A percentile compares a stretch with the other conserved stretches of the same genome.
Conservation (phyloP, 176 grass and related monocot genomes). For the Carex kokanica region DNA sequence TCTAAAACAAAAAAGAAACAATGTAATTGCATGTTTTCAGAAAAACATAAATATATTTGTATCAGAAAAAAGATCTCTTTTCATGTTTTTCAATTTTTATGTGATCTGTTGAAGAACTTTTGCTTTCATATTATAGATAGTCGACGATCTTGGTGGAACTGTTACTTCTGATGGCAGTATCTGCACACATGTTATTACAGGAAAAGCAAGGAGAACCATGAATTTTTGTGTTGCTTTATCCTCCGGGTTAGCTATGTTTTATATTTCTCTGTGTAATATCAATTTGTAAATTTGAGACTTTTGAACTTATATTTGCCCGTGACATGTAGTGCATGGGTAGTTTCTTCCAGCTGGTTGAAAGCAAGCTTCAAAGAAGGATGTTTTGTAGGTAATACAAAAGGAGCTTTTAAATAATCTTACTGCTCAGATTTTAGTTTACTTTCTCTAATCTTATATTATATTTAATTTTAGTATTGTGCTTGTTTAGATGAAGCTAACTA, state of each 20-base stretch:
- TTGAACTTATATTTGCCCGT: not conserved
- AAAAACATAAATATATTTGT: not conserved
- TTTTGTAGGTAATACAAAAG: conserved; percentile 64
- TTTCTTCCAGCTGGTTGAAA: conserved; percentile 82
- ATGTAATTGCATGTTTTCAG: not conserved
- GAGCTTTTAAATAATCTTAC: not conserved
- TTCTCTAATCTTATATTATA: not conserved
- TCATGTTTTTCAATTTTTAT: not conserved
- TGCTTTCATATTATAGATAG: conserved; percentile 41
- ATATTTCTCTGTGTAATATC: conserved; percentile 16
- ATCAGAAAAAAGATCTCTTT: not conserved
- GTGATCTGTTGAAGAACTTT: not conserved
- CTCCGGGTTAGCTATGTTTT: conserved; percentile 57
- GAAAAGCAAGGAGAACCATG: conserved; percentile 75
- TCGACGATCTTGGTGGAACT: conserved; percentile 52
- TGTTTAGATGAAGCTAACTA: conserved; percentile 61
- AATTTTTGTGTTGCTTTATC: conserved; percentile 80
- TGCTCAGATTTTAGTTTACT: not conserved
- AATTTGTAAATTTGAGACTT: not conserved
- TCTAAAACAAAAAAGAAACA: not conserved
- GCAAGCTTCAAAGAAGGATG: conserved; percentile 62
- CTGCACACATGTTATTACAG: conserved; percentile 73
- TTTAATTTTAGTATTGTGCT: conserved; percentile 28
- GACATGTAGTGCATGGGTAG: conserved; percentile 74
- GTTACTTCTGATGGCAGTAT: conserved; percentile 62